A percentile compares a stretch with the other conserved stretches of the same genome.
These are phyloP conservation scores for Metschnikowia drakensbergensis DNA, from an alignment of 805 yeast genomes.

Conservation along the genomic window DNA sequence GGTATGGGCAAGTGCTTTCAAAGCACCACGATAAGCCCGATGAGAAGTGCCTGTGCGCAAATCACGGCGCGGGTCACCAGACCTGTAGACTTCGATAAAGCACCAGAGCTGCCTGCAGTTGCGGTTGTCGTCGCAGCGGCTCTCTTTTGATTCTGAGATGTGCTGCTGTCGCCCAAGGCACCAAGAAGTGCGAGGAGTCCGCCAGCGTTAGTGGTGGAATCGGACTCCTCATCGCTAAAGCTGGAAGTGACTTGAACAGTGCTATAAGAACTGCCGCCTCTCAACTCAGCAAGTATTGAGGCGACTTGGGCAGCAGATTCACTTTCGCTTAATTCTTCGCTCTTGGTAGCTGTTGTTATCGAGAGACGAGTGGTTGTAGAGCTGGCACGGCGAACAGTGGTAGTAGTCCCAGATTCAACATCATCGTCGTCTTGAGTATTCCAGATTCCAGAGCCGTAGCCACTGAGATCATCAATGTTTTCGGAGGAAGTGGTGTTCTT, in stretches of 20 bases:
- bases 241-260: background rate
- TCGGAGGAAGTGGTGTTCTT: background rate
- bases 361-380: background rate
- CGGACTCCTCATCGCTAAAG: background rate
- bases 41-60: conserved; percentile 4
- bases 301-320: conserved; percentile 13
- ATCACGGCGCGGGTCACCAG: conserved; percentile 6
- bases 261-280: conserved; percentile 3
- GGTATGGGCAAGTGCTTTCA: background rate
- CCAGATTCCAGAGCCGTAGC: conserved; percentile 4
- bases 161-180: conserved; percentile 6
- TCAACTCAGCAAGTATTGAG: conserved; percentile 13
- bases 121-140: conserved; percentile 2
- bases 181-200: conserved; percentile 6
- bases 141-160: conserved; percentile 4
- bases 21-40: conserved; percentile 8
- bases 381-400: background rate
- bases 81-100: background rate
- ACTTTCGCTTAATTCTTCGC: background rate
- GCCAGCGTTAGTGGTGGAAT: background rate
- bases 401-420: background rate
- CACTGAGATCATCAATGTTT: background rate
- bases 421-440: background rate
- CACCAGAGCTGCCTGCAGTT: conserved; percentile 2
- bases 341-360: background rate